Evolutionary conservation across 129 eudicot genomes (phyloP).

Genomic region (Tagetes patula): DNA sequence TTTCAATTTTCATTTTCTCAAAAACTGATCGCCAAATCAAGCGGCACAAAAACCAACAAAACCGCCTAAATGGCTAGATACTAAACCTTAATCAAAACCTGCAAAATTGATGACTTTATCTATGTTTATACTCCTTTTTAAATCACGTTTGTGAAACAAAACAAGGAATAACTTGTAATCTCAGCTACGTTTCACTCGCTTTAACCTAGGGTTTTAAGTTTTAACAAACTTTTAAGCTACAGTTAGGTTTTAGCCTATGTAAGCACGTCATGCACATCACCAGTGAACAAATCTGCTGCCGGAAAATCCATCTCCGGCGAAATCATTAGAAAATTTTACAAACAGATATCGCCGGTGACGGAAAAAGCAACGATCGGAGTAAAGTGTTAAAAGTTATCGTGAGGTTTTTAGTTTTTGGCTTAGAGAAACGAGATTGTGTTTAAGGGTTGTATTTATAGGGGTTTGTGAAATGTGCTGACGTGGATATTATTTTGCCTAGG

Average conservation of each 20-base stretch:
- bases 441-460: conserved; percentile 33
- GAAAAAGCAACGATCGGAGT: conserved; percentile 28
- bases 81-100: conserved; percentile 3
- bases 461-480: conserved; percentile 34
- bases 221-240: conserved; percentile 33
- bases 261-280: conserved; percentile 30
- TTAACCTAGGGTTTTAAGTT: conserved; percentile 55
- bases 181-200: conserved; percentile 46
- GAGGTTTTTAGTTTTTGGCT: conserved; percentile 4
- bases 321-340: not conserved
- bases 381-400: not conserved
- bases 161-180: conserved; percentile 60
- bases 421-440: conserved; percentile 14
- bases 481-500: conserved; percentile 31
- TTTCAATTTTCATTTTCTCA: not conserved
- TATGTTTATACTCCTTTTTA: conserved; percentile 12
- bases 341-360: conserved; percentile 25
- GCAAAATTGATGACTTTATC: conserved; percentile 39
- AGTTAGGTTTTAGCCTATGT: conserved; percentile 35
- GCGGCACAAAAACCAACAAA: conserved; percentile 32
- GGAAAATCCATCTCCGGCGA: conserved; percentile 40
- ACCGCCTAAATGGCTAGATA: conserved; percentile 16
- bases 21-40: conserved; percentile 34
- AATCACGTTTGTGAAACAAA: conserved; percentile 35
- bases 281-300: conserved; percentile 29